A percentile compares a stretch with the other conserved stretches of the same genome.
These are phyloP conservation scores for Letharia lupina DNA, from an alignment of 495 filamentous ascomycete genomes.

Conservation along the genomic window DNA sequence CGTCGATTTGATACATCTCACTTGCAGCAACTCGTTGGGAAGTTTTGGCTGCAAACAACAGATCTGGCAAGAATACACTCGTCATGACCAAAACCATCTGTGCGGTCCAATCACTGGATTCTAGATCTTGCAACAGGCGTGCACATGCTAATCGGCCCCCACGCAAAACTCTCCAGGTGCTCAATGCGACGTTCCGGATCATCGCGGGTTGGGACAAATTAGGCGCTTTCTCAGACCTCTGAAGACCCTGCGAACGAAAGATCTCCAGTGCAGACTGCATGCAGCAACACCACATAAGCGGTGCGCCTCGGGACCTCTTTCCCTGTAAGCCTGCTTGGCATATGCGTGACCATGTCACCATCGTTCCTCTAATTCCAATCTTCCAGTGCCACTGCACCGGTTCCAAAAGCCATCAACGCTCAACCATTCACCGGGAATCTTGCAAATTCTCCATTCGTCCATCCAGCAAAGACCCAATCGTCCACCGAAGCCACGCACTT, in stretches of 20 bases:
- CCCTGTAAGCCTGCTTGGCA: neutral
- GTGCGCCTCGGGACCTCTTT: constrained; percentile 1
- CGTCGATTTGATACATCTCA: neutral
- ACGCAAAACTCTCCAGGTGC: neutral
- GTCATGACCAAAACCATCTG: neutral
- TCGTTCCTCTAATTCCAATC: neutral
- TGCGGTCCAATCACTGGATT: neutral
- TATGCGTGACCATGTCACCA: constrained; percentile 1
- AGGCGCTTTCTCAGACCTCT: neutral
- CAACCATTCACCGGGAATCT: neutral
- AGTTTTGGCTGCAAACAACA: neutral
- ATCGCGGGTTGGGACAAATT: neutral
- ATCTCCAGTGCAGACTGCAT: constrained; percentile 4
- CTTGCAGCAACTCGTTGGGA: neutral
- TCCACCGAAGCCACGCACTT: neutral
- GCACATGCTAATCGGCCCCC: neutral
- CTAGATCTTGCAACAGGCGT: neutral
- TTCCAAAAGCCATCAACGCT: neutral
- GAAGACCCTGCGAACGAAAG: neutral
- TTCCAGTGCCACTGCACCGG: neutral
- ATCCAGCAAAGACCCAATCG: neutral
- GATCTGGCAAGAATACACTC: neutral
- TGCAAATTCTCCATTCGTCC: neutral
- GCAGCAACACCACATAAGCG: neutral
- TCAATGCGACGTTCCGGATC: neutral